phyloP scores from a whole-genome alignment of 352 stramenopile genomes.

The Phytophthora fragariae region DNA sequence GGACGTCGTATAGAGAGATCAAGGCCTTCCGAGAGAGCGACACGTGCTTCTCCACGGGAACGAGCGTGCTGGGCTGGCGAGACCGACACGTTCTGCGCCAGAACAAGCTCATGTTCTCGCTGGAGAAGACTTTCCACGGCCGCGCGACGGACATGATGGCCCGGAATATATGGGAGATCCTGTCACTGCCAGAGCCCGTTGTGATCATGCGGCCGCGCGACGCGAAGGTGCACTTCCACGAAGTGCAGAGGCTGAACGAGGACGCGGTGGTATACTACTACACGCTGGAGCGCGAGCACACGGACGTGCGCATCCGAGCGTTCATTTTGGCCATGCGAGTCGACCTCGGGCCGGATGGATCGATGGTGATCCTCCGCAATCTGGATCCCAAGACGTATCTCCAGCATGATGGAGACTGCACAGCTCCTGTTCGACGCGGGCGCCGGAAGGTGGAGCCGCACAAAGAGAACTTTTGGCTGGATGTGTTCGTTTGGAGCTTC shows the following conservation, averaged over 20 bases:
- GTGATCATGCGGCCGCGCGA: constrained; percentile 61
- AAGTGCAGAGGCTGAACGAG: constrained; percentile 66
- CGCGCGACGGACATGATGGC: constrained; percentile 49
- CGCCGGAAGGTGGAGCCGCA: constrained; percentile 58
- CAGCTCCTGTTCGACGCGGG: constrained; percentile 61
- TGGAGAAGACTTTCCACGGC: constrained; percentile 69
- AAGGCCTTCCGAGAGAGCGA: constrained; percentile 62
- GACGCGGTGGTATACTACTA: constrained; percentile 77
- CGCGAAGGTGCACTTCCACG: constrained; percentile 66
- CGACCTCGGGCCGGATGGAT: constrained; percentile 44
- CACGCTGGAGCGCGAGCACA: constrained; percentile 62
- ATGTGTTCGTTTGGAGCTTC: constrained; percentile 76
- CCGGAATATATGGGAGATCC: constrained; percentile 52
- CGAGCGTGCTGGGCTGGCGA: constrained; percentile 72
- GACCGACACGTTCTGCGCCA: constrained; percentile 57
- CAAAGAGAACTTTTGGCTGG: constrained; percentile 69
- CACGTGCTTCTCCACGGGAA: constrained; percentile 58
- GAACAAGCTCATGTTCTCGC: constrained; percentile 68
- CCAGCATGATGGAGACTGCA: constrained; percentile 52
- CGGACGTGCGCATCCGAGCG: constrained; percentile 61
- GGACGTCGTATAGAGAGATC: constrained; percentile 54
- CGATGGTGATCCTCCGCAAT: constrained; percentile 61
- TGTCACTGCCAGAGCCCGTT: constrained; percentile 55
- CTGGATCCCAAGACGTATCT: constrained; percentile 68
- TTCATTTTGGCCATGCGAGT: constrained; percentile 72